Evolutionary conservation across 768 basidiomycete genomes (phyloP).

Genomic region (Panellus pusillus): DNA sequence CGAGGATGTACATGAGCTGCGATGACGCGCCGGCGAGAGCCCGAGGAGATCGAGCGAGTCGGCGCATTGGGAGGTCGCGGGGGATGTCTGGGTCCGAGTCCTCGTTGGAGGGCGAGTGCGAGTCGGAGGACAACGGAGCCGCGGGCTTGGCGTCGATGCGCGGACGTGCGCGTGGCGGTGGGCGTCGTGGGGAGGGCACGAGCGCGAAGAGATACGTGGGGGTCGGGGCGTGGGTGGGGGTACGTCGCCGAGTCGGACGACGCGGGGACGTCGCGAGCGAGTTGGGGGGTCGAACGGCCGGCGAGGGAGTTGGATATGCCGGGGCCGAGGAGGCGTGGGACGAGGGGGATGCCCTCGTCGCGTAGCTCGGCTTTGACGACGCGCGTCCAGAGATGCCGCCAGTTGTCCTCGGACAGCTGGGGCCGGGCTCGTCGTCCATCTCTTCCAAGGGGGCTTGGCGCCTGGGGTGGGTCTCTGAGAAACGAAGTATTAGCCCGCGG

Average conservation of each 20-base stretch:
- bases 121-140: slow-evolving; percentile 43
- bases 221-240: slow-evolving; percentile 32
- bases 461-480: slow-evolving; percentile 21
- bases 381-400: slow-evolving; percentile 83
- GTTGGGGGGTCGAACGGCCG: slow-evolving; percentile 41
- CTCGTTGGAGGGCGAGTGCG: slow-evolving; percentile 40
- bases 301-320: slow-evolving; percentile 39
- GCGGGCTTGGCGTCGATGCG: slow-evolving; percentile 50
- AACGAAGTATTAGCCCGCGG: slow-evolving; percentile 80
- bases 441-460: slow-evolving; percentile 29
- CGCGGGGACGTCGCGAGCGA: too few relatives aligned
- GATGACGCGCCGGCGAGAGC: too few relatives aligned
- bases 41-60: slow-evolving; percentile 66
- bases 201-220: slow-evolving; percentile 40
- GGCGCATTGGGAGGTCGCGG: slow-evolving; percentile 36
- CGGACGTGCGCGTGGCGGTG: slow-evolving; percentile 27
- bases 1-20: slow-evolving; percentile 85
- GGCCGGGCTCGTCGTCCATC: slow-evolving; percentile 59
- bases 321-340: slow-evolving; percentile 43
- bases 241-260: slow-evolving; percentile 36
- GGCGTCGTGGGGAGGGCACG: slow-evolving; percentile 55
- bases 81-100: slow-evolving; percentile 27
- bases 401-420: slow-evolving; percentile 85
- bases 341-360: slow-evolving; percentile 41
- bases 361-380: slow-evolving; percentile 60